These are phyloP conservation scores for Mediolabrus comicus DNA, from an alignment of 108 stramenopile species.

Conservation along the genomic window DNA sequence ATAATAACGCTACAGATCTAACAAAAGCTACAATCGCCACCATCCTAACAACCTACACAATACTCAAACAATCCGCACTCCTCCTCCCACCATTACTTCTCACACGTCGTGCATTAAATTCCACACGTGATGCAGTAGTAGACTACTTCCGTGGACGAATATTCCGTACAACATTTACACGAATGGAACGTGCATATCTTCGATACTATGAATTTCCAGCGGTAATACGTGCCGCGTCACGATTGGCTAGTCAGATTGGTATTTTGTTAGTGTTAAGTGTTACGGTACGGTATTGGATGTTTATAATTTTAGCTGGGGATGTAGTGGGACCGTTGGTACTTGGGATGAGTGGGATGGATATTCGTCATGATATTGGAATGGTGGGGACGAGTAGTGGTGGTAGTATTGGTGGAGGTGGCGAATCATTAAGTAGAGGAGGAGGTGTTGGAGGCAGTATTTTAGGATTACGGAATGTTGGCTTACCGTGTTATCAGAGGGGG, in stretches of 20 bases:
- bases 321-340: conserved; percentile 6
- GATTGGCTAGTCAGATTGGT: conserved; percentile 48
- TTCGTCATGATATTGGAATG: background rate
- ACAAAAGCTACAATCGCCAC: background rate
- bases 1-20: background rate
- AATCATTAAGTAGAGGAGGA: background rate
- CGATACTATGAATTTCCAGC: conserved; percentile 67
- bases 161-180: conserved; percentile 55
- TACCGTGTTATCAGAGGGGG: conserved; percentile 27
- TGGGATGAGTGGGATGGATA: conserved; percentile 8
- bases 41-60: background rate
- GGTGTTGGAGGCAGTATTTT: background rate
- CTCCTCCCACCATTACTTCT: conserved; percentile 39
- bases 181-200: conserved; percentile 45
- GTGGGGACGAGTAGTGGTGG: conserved; percentile 3
- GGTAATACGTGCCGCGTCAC: conserved; percentile 40
- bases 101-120: conserved; percentile 35
- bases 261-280: conserved; percentile 39
- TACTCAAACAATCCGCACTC: conserved; percentile 14
- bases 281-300: conserved; percentile 38
- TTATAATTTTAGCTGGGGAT: conserved; percentile 23
- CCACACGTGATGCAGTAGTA: conserved; percentile 29
- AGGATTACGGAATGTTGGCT: conserved; percentile 18
- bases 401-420: background rate
- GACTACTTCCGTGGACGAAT: conserved; percentile 69